These are phyloP conservation scores for Escovopsis sp. DNA, from an alignment of 2,329 filamentous ascomycete species.

Conservation along the genomic window DNA sequence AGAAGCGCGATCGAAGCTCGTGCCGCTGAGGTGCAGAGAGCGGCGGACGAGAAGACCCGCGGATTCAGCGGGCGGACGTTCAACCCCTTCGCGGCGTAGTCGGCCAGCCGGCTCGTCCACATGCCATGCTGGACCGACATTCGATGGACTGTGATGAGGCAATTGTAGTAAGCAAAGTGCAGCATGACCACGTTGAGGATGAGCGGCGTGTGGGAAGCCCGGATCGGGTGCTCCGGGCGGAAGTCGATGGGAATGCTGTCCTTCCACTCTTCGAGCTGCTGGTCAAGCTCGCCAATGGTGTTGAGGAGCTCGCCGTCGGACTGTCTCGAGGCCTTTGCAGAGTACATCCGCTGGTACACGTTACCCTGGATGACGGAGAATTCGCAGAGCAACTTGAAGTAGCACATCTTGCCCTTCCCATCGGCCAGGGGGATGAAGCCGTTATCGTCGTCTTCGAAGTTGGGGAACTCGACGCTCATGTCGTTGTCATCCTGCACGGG, in stretches of 20 bases:
- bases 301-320: conserved; percentile 87
- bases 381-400: conserved; percentile 86
- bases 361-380: conserved; percentile 85
- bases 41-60: conserved; percentile 83
- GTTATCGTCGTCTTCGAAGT: conserved; percentile 85
- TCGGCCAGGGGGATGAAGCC: conserved; percentile 86
- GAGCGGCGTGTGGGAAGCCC: conserved; percentile 80
- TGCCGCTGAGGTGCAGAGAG: conserved; percentile 83
- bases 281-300: conserved; percentile 88
- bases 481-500: conserved; percentile 50
- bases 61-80: conserved; percentile 87
- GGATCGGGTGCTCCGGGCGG: conserved; percentile 93
- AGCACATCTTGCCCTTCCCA: conserved; percentile 82
- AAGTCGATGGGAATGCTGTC: conserved; percentile 90
- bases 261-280: conserved; percentile 87
- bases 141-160: conserved; percentile 89
- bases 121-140: conserved; percentile 98
- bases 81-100: conserved; percentile 87
- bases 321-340: conserved; percentile 80
- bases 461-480: conserved; percentile 93
- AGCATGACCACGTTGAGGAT: conserved; percentile 88
- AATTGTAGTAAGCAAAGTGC: conserved; percentile 97
- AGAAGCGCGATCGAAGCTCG: conserved; percentile 85
- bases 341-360: conserved; percentile 87
- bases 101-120: conserved; percentile 89